Base-by-base conservation (phyloP, 495 filamentous ascomycete species). In the Penicillium tannophilum region DNA sequence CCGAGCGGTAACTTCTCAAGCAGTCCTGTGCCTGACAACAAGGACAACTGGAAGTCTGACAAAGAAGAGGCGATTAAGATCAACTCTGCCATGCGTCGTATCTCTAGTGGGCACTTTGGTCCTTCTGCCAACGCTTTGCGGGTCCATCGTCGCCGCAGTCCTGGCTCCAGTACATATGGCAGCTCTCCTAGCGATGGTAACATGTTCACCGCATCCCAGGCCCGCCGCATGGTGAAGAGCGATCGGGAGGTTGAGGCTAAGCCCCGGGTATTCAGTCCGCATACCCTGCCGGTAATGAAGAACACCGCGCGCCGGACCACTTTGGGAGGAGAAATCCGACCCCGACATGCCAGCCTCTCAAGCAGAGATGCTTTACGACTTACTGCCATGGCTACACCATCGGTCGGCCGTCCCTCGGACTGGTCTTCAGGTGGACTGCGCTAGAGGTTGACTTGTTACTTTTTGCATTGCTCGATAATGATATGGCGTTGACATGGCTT, bases 201-300 rank as follows among this genome's bases (percentile, higher is more conserved):
- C 26, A 78, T 90, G 72, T 90, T 90, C 76, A 87, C 86, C 6
- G 84, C 87, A 26, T 82, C 82, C 17, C 87, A 89, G 57, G 87
- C 88, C 8, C 77, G 88, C 31, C 76, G 88, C 14, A 89, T 91
- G 86, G 86, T 86, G 23, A 87, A 83, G 72, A 82, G 78, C 54
- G 86, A 88, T 24, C 84, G 84, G 55, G 86, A 87, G 36, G 33
- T 59, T 8, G 80, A 81, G 55, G 73, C 66, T 64, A 84, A 81
- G 51, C 76, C 72, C 30, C 82, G 79, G 48, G 86, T 90, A 16
- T 71, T 91, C 49, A 87, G 86, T 53, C 88, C 88, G 47, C 77
- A 86, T 14, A 81, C 83, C 20, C 72, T 84, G n/a, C 83, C 86
- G 2, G 78, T 91, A n/a, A 80, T 84, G 67, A 90, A 90, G 66